Evolutionary conservation across 2,329 filamentous ascomycete species (phyloP).

Genomic region (Beauveria sp.): DNA sequence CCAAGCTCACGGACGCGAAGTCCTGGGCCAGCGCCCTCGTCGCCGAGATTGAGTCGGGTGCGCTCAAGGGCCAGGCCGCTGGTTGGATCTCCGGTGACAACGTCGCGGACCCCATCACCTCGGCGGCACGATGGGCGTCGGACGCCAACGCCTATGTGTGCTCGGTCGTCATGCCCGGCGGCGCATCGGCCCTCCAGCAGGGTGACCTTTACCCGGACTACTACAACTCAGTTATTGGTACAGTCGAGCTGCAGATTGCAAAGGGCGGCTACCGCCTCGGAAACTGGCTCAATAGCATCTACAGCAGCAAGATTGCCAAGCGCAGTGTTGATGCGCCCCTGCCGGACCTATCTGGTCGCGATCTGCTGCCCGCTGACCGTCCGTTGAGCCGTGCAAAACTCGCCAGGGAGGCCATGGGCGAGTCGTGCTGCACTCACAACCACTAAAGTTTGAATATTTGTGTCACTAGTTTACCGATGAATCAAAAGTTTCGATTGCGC

Average conservation of each 20-base stretch:
- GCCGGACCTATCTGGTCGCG: slow-evolving; percentile 18
- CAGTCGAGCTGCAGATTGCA: slow-evolving; percentile 35
- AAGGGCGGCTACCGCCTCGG: slow-evolving; percentile 33
- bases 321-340: slow-evolving; percentile 11
- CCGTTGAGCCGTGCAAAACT: slow-evolving; percentile 21
- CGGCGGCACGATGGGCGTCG: slow-evolving; percentile 31
- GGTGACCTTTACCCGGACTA: slow-evolving; percentile 33
- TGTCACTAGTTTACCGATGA: background rate
- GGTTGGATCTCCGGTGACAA: slow-evolving; percentile 29
- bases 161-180: slow-evolving; percentile 32
- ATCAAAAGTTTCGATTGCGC: background rate
- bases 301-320: slow-evolving; percentile 15
- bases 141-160: slow-evolving; percentile 36
- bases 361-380: slow-evolving; percentile 18
- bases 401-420: slow-evolving; percentile 18
- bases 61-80: slow-evolving; percentile 26
- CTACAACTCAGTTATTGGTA: slow-evolving; percentile 29
- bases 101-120: slow-evolving; percentile 22
- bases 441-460: background rate
- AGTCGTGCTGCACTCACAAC: slow-evolving; percentile 14
- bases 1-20: slow-evolving; percentile 26
- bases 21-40: slow-evolving; percentile 29
- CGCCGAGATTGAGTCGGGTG: slow-evolving; percentile 28
- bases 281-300: slow-evolving; percentile 24
- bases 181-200: slow-evolving; percentile 28